phyloP scores from a whole-genome alignment of 176 grass and related monocot genomes.

The Leersia perrieri region DNA sequence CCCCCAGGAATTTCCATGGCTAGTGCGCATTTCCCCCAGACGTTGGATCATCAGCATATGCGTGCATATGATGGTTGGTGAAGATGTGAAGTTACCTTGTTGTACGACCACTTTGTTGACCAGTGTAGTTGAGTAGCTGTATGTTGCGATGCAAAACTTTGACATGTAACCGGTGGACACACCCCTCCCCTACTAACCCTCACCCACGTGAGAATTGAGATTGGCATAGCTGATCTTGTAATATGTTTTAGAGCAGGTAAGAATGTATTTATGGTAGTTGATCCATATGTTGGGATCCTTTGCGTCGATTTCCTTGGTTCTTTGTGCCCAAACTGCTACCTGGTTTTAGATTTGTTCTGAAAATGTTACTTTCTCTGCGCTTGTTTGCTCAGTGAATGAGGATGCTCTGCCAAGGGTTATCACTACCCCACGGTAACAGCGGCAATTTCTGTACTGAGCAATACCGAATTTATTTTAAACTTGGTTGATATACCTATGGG shows the following conservation, averaged over 20 bases:
- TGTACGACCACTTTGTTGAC: conserved; percentile 32
- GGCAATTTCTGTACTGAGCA: no score
- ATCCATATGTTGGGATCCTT: conserved; percentile 37
- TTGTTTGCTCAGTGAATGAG: not conserved
- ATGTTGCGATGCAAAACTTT: conserved; percentile 19
- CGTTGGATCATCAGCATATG: conserved; percentile 11
- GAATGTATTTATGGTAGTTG: conserved; percentile 69
- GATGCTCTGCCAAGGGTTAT: not conserved
- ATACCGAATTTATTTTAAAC: no score
- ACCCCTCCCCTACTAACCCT: conserved; percentile 31
- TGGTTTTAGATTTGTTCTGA: conserved; percentile 4
- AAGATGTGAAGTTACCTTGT: conserved; percentile 34
- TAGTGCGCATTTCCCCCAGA: conserved; percentile 11
- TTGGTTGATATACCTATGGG: no score
- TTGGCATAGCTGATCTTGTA: conserved; percentile 50
- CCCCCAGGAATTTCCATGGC: not conserved
- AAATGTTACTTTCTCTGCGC: not conserved
- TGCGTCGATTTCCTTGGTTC: conserved; percentile 1
- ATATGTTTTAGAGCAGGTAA: conserved; percentile 52
- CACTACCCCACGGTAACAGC: no score
- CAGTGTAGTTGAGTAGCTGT: conserved; percentile 53
- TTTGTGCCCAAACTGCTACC: not conserved
- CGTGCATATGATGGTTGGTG: not conserved
- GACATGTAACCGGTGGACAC: conserved; percentile 38
- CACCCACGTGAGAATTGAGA: conserved; percentile 26